Evolutionary conservation across 2,329 filamentous ascomycete genomes (phyloP).

Genomic region (Diplodia intermedia): DNA sequence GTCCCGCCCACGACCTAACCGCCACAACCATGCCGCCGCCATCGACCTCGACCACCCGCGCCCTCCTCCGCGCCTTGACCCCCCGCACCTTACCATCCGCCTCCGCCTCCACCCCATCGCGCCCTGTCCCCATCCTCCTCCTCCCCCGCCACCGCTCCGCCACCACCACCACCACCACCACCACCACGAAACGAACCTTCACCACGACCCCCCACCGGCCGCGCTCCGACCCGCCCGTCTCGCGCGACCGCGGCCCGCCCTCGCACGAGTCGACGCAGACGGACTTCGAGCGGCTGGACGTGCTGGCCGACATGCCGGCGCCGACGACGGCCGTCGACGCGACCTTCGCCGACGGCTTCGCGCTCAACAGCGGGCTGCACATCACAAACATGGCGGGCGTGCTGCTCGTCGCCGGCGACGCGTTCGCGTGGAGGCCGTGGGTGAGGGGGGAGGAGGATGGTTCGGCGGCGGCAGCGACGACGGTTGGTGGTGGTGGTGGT

Average conservation of each 20-base stretch:
- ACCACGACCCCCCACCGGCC: not conserved
- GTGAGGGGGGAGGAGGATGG: constrained; percentile 48
- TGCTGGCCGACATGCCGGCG: constrained; percentile 75
- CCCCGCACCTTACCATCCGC: too few species aligned
- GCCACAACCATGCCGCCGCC: too few species aligned
- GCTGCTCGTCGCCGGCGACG: constrained; percentile 83
- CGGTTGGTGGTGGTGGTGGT: constrained; percentile 43
- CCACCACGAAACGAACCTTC: not conserved
- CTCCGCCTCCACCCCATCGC: too few species aligned
- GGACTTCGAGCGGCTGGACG: constrained; percentile 78
- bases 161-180: not conserved
- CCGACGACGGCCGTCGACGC: constrained; percentile 86
- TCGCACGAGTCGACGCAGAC: constrained; percentile 69
- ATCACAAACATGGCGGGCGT: constrained; percentile 71
- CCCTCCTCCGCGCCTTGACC: too few species aligned
- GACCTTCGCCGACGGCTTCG: constrained; percentile 83
- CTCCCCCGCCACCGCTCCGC: not conserved
- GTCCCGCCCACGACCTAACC: too few species aligned
- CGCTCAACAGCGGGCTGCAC: constrained; percentile 79
- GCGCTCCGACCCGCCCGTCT: constrained; percentile 48
- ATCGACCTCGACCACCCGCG: too few species aligned
- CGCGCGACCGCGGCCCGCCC: constrained; percentile 66
- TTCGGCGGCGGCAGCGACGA: constrained; percentile 34
- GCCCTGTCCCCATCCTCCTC: not conserved
- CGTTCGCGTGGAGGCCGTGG: constrained; percentile 90